A percentile compares a stretch with the other conserved stretches of the same genome.
phyloP scores from a whole-genome alignment of 208 protist species.

The Trypanosoma scelopori region DNA sequence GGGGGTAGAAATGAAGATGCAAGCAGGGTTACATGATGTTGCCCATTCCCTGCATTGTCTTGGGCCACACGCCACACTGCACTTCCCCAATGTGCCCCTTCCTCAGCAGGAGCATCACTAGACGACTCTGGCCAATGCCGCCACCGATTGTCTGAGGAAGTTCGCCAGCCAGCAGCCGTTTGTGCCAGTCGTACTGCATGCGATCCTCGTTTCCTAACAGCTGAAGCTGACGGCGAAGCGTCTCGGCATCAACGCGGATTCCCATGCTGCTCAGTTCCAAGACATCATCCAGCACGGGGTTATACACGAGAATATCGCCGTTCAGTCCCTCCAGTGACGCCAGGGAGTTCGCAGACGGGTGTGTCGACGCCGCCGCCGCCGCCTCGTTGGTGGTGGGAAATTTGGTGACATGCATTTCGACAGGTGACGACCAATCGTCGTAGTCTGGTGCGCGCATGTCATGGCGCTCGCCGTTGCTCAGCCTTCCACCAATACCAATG shows the following conservation, averaged over 20 bases:
- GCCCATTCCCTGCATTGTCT: constrained; percentile 21
- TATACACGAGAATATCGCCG: constrained; percentile 90
- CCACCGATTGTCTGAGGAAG: constrained; percentile 88
- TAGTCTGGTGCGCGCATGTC: constrained; percentile 90
- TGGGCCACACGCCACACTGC: constrained; percentile 84
- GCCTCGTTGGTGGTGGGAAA: constrained; percentile 23
- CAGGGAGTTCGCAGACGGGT: constrained; percentile 50
- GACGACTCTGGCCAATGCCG: constrained; percentile 85
- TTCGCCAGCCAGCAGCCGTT: constrained; percentile 69
- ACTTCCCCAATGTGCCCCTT: constrained; percentile 93
- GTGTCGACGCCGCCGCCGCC: background rate
- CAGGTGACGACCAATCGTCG: constrained; percentile 91
- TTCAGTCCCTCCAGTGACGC: constrained; percentile 79
- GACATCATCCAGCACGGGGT: constrained; percentile 77
- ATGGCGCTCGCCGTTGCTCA: constrained; percentile 79
- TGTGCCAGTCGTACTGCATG: constrained; percentile 69
- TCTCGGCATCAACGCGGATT: constrained; percentile 86
- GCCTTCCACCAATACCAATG: constrained; percentile 83
- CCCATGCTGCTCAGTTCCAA: constrained; percentile 92
- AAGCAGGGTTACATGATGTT: constrained; percentile 6
- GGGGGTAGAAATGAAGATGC: too few relatives aligned
- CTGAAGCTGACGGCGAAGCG: constrained; percentile 74
- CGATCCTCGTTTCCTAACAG: constrained; percentile 66
- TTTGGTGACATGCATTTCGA: constrained; percentile 34
- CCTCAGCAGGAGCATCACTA: constrained; percentile 86